Conservation (phyloP, 305 asterid genomes). For the Fraxinus xanthoxyloides region DNA sequence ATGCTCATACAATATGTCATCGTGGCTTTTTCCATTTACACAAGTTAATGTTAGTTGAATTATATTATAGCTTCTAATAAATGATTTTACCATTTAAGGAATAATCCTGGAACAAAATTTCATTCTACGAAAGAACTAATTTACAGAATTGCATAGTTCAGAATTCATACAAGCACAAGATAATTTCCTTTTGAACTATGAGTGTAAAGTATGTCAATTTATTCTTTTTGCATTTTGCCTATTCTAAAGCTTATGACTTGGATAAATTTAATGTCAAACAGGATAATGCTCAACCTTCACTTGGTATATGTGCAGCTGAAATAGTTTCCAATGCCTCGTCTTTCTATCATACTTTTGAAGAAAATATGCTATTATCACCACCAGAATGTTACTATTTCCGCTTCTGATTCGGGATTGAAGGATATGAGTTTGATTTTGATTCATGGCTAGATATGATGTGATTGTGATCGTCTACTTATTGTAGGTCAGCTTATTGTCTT, state of each 20-base stretch:
- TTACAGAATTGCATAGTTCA: neutral
- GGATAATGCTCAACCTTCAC: neutral
- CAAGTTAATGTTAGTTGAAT: neutral
- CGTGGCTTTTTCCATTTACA: neutral
- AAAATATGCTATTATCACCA: neutral
- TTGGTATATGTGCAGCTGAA: neutral
- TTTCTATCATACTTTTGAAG: neutral
- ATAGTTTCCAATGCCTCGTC: neutral
- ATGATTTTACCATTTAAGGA: neutral
- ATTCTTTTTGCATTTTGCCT: too few relatives aligned
- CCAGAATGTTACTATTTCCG: neutral
- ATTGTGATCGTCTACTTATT: neutral
- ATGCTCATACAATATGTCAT: neutral
- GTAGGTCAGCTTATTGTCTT: neutral
- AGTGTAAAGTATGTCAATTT: too few relatives aligned
- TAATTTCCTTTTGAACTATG: constrained; percentile 9
- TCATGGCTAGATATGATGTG: constrained; percentile 84
- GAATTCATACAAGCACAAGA: neutral
- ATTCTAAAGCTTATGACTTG: neutral
- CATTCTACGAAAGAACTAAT: neutral
- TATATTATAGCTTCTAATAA: neutral
- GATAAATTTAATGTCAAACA: neutral
- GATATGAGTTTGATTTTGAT: constrained; percentile 56
- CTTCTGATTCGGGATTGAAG: neutral
- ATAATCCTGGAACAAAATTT: neutral